These are phyloP conservation scores for Pseudocohnilembus persalinus DNA, from an alignment of 169 alveolate species.

Conservation along the genomic window DNA sequence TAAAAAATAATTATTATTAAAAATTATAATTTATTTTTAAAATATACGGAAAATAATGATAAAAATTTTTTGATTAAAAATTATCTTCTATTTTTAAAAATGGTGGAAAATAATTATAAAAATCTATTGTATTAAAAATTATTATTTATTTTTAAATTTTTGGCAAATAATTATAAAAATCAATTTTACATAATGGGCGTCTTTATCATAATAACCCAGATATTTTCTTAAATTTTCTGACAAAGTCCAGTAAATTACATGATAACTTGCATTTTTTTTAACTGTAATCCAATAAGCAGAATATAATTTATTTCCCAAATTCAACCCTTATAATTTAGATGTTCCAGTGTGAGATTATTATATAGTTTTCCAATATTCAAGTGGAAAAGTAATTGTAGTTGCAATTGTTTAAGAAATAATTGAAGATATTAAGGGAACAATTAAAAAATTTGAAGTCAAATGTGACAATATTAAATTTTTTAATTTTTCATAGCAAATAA, in stretches of 20 bases:
- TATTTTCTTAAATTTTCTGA: slow-evolving; percentile 33
- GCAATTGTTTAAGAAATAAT: slow-evolving; percentile 28
- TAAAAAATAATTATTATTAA: no score
- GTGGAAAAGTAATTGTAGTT: slow-evolving; percentile 48
- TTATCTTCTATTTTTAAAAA: no score
- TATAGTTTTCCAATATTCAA: slow-evolving; percentile 43
- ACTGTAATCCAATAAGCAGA: slow-evolving; percentile 37
- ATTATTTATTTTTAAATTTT: no score
- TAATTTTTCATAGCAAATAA: slow-evolving; percentile 13
- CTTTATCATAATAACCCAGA: neutral
- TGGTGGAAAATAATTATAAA: no score
- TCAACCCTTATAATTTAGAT: slow-evolving; percentile 9
- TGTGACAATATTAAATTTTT: neutral
- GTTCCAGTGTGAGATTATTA: slow-evolving; percentile 32
- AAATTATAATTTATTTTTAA: no score
- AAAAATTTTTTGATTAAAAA: neutral
- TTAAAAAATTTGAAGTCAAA: neutral
- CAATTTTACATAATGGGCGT: neutral
- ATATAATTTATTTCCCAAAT: slow-evolving; percentile 29
- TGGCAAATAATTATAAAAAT: no score
- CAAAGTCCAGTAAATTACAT: slow-evolving; percentile 43
- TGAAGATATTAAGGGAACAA: slow-evolving; percentile 28
- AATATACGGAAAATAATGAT: no score
- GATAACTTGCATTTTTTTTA: slow-evolving; percentile 31
- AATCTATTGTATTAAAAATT: no score